A percentile compares a stretch with the other conserved stretches of the same genome.
Conservation (phyloP, 768 basidiomycete genomes). For the Daedalea quercina region DNA sequence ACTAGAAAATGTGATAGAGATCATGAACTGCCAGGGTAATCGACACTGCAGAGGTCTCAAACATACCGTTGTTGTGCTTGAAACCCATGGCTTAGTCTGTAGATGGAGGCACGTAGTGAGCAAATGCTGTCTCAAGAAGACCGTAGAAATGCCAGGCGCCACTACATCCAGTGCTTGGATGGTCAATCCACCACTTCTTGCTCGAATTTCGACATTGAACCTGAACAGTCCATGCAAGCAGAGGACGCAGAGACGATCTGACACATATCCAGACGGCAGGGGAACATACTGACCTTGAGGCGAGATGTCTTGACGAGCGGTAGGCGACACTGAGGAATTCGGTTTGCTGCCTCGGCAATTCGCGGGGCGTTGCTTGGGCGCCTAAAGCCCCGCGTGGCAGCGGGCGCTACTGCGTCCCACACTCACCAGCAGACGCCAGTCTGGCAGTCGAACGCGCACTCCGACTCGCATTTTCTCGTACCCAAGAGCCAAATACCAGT, state of each 20-base stretch:
- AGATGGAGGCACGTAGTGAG: constrained; percentile 11
- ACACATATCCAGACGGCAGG: constrained; percentile 14
- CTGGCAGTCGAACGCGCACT: too few relatives aligned
- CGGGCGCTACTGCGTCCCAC: too few relatives aligned
- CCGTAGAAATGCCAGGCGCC: constrained; percentile 1
- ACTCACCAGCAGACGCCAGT: too few relatives aligned
- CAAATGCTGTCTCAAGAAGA: constrained; percentile 7
- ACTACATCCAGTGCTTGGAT: constrained; percentile 19
- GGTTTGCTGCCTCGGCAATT: constrained; percentile 8
- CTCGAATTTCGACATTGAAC: constrained; percentile 9
- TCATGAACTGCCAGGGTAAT: neutral
- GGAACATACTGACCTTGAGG: constrained; percentile 29
- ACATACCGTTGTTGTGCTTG: constrained; percentile 71
- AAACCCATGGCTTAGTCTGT: constrained; percentile 67
- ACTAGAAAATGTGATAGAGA: constrained; percentile 33
- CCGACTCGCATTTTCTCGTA: too few relatives aligned
- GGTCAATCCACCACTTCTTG: constrained; percentile 20
- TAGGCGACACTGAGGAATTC: constrained; percentile 3
- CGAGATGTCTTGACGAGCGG: constrained; percentile 25
- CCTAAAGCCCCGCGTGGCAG: neutral
- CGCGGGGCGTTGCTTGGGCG: constrained; percentile 3
- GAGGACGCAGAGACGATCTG: constrained; percentile 14
- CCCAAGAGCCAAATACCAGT: too few relatives aligned
- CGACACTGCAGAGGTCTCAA: too few relatives aligned
- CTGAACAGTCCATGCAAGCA: constrained; percentile 6